Evolutionary conservation across 1,139 yeast species (phyloP).

Genomic region (Sugiyamaella neomexicana): DNA sequence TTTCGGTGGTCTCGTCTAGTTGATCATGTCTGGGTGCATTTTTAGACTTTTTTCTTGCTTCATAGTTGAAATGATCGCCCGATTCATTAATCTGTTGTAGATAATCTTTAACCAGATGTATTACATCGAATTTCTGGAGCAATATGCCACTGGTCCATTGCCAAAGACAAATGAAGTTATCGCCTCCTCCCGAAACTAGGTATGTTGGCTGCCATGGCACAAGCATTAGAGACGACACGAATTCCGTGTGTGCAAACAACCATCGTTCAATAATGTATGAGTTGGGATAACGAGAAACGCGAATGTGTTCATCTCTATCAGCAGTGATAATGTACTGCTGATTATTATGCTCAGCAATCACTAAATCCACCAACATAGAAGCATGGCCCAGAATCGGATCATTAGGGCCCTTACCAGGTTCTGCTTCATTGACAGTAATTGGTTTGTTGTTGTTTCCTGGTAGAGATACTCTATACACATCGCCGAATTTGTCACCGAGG

Average conservation of each 20-base stretch:
- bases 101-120: slow-evolving; percentile 6
- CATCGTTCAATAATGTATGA: slow-evolving; percentile 75
- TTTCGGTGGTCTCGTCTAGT: slow-evolving; percentile 4
- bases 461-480: slow-evolving; percentile 63
- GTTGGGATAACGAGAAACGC: slow-evolving; percentile 80
- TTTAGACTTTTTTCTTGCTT: slow-evolving; percentile 1
- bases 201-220: slow-evolving; percentile 51
- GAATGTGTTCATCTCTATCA: slow-evolving; percentile 95
- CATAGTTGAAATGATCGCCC: slow-evolving; percentile 11
- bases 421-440: slow-evolving; percentile 31
- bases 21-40: not conserved
- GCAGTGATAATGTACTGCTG: slow-evolving; percentile 68
- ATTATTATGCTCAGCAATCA: slow-evolving; percentile 46
- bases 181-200: slow-evolving; percentile 90
- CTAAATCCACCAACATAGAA: slow-evolving; percentile 84
- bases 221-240: slow-evolving; percentile 62
- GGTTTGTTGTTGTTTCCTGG: slow-evolving; percentile 23
- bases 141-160: slow-evolving; percentile 59
- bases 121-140: slow-evolving; percentile 47
- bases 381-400: slow-evolving; percentile 89
- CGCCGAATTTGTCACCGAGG: slow-evolving; percentile 97
- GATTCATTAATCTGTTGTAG: slow-evolving; percentile 6
- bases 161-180: slow-evolving; percentile 74
- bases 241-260: slow-evolving; percentile 85
- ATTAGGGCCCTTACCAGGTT: slow-evolving; percentile 45